These are phyloP conservation scores for Sordariomycetes sp. DNA, from an alignment of 2,329 filamentous ascomycete genomes.

Conservation along the genomic window DNA sequence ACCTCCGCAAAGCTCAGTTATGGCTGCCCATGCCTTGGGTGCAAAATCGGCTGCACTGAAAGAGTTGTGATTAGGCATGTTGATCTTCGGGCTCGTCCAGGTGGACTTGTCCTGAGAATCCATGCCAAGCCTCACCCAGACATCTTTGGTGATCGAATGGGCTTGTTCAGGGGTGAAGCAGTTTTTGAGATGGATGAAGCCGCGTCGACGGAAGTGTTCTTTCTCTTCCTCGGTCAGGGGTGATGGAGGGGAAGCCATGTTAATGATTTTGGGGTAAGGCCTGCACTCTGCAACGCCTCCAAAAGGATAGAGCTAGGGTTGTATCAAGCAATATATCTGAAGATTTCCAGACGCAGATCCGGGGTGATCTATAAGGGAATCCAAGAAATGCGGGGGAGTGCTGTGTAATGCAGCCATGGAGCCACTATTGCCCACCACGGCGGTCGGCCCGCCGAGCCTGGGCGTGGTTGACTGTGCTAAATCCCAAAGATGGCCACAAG, in stretches of 20 bases:
- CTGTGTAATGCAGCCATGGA: no score
- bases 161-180: slow-evolving; percentile 29
- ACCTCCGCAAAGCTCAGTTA: slow-evolving; percentile 57
- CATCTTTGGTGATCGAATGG: slow-evolving; percentile 20
- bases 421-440: no score
- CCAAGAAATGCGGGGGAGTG: no score
- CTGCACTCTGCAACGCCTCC: no score
- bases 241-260: not conserved
- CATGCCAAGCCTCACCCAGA: slow-evolving; percentile 60
- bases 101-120: slow-evolving; percentile 53
- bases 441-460: no score
- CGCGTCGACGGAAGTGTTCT: slow-evolving; percentile 28
- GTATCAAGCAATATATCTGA: no score
- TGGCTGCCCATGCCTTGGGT: slow-evolving; percentile 58
- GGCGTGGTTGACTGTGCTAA: no score
- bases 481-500: no score
- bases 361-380: no score
- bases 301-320: no score
- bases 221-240: slow-evolving; percentile 27
- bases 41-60: slow-evolving; percentile 48
- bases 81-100: slow-evolving; percentile 51
- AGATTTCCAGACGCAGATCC: no score
- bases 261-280: not conserved
- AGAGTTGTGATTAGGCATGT: slow-evolving; percentile 52
- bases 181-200: slow-evolving; percentile 22